Conservation (phyloP, 345 rosid genomes). For the Capsella bursapastoris region DNA sequence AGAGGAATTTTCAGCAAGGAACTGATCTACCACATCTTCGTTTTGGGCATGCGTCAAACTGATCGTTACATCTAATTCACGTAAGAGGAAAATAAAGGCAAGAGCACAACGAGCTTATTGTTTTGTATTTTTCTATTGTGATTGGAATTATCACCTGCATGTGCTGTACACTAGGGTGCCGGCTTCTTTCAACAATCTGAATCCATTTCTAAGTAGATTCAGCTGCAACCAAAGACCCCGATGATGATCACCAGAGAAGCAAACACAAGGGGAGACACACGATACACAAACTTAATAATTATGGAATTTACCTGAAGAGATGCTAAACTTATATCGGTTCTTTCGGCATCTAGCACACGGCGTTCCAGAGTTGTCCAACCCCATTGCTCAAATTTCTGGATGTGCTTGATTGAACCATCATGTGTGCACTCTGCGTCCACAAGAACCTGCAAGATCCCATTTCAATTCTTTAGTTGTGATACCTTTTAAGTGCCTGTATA, state of each 20-base stretch:
- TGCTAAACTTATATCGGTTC: slow-evolving; percentile 68
- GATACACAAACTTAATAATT: slow-evolving; percentile 1
- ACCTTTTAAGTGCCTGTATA: neutral
- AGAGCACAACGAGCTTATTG: slow-evolving; percentile 1
- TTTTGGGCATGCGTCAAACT: slow-evolving; percentile 94
- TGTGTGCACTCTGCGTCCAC: slow-evolving; percentile 99
- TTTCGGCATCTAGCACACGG: slow-evolving; percentile 82
- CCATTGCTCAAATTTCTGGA: slow-evolving; percentile 95
- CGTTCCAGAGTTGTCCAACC: slow-evolving; percentile 91
- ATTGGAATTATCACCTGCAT: slow-evolving; percentile 65
- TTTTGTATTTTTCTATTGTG: neutral
- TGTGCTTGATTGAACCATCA: slow-evolving; percentile 89
- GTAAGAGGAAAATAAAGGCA: slow-evolving; percentile 13
- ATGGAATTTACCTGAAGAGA: slow-evolving; percentile 67
- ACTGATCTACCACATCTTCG: slow-evolving; percentile 79
- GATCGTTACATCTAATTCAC: slow-evolving; percentile 32
- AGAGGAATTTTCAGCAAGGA: slow-evolving; percentile 64
- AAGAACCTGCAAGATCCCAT: slow-evolving; percentile 63
- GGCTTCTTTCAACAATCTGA: slow-evolving; percentile 73
- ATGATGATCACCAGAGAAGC: slow-evolving; percentile 10
- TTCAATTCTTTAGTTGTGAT: neutral
- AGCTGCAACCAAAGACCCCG: slow-evolving; percentile 52
- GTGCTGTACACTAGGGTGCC: slow-evolving; percentile 92
- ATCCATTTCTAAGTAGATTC: slow-evolving; percentile 85
- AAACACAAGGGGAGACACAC: slow-evolving; percentile 2